phyloP scores from a whole-genome alignment of 2,329 filamentous ascomycete genomes.

The Talaromyces marneffei region DNA sequence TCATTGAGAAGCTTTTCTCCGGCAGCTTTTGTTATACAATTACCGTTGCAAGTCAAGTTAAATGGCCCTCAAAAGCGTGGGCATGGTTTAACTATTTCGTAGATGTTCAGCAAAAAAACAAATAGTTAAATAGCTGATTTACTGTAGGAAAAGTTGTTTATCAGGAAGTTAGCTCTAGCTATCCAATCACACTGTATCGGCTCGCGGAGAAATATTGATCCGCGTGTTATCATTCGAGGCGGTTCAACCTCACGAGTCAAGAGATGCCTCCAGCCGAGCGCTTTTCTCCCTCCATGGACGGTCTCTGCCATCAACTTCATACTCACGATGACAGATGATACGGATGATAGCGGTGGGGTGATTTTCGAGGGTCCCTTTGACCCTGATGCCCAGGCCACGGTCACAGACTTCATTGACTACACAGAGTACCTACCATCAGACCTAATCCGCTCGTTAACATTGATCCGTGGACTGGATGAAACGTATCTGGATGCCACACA shows the following conservation, averaged over 20 bases:
- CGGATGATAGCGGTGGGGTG: slow-evolving; percentile 38
- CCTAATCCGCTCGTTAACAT: slow-evolving; percentile 56
- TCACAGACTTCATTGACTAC: slow-evolving; percentile 64
- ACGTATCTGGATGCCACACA: slow-evolving; percentile 39
- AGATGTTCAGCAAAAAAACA: no score
- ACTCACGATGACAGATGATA: slow-evolving; percentile 35
- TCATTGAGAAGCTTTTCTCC: no score
- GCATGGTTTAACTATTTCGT: not conserved
- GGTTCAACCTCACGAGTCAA: slow-evolving; percentile 3
- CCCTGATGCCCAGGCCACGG: slow-evolving; percentile 60
- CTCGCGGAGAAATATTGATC: slow-evolving; percentile 29
- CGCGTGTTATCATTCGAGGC: slow-evolving; percentile 16
- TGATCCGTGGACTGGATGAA: slow-evolving; percentile 50
- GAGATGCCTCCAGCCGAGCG: not conserved
- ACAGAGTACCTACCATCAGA: slow-evolving; percentile 64
- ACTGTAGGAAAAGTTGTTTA: not conserved
- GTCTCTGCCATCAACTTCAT: not conserved
- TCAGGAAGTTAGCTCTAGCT: not conserved
- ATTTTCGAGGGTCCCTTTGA: slow-evolving; percentile 49
- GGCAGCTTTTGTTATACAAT: not conserved
- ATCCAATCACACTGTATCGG: slow-evolving; percentile 1
- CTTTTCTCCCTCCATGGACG: not conserved
- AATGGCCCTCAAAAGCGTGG: not conserved
- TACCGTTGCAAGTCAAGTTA: not conserved
- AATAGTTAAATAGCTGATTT: not conserved